These are phyloP conservation scores for Lipomyces yamanashiensis DNA, from an alignment of 805 yeast species.

Conservation along the genomic window DNA sequence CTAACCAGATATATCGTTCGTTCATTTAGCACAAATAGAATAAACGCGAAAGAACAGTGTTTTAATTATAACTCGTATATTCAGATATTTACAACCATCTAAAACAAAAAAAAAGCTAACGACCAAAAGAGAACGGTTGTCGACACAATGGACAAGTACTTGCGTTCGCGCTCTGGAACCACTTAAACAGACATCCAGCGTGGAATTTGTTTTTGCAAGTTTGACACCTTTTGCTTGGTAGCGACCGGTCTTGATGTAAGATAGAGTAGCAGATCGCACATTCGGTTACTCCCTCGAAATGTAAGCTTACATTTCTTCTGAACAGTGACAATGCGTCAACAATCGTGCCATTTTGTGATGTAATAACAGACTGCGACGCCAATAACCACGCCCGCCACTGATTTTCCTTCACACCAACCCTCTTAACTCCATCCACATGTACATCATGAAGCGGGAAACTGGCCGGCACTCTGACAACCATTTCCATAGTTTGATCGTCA, in stretches of 20 bases:
- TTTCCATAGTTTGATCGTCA: conserved; percentile 85
- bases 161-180: conserved; percentile 94
- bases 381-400: conserved; percentile 95
- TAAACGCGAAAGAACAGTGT: no score
- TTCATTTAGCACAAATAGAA: no score
- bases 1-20: no score
- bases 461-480: conserved; percentile 72
- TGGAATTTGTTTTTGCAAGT: conserved; percentile 95
- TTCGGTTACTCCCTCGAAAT: conserved; percentile 92
- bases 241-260: conserved; percentile 83
- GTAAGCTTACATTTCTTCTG: conserved; percentile 74
- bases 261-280: conserved; percentile 97
- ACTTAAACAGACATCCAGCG: conserved; percentile 88
- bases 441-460: conserved; percentile 80
- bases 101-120: neutral
- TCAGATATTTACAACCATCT: neutral
- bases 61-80: neutral
- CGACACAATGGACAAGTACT: conserved; percentile 96
- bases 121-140: conserved; percentile 34
- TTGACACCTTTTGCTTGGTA: conserved; percentile 85
- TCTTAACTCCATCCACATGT: conserved; percentile 71
- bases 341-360: conserved; percentile 58
- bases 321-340: conserved; percentile 69
- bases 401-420: conserved; percentile 87
- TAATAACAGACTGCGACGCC: conserved; percentile 82